These are phyloP conservation scores for Pterocarpus macrocarpus DNA, from an alignment of 306 rosid genomes.

Conservation along the genomic window DNA sequence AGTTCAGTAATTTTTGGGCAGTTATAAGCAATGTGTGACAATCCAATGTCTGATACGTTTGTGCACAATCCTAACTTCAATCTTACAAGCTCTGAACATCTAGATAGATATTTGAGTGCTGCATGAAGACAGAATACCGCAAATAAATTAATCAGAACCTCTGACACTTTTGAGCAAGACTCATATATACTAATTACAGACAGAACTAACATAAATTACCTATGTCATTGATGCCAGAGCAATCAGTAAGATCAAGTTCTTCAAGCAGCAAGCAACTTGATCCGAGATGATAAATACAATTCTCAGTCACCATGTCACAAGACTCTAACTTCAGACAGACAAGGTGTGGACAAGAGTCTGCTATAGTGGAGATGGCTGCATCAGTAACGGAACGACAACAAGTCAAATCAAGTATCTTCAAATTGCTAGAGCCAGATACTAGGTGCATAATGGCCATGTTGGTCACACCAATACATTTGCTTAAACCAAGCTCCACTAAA, in stretches of 20 bases:
- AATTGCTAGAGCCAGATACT: conserved; percentile 59
- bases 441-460: conserved; percentile 61
- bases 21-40: conserved; percentile 65
- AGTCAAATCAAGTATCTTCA: conserved; percentile 69
- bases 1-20: conserved; percentile 66
- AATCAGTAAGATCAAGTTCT: conserved; percentile 81
- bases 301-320: conserved; percentile 66
- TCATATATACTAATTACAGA: background rate
- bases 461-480: conserved; percentile 73
- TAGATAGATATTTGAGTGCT: conserved; percentile 67
- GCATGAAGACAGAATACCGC: conserved; percentile 33
- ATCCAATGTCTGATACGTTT: conserved; percentile 72
- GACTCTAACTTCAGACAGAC: conserved; percentile 73
- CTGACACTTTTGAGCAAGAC: conserved; percentile 5
- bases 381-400: conserved; percentile 70
- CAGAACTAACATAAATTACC: conserved; percentile 47
- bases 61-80: conserved; percentile 77
- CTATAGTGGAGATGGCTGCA: conserved; percentile 59
- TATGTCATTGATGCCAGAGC: conserved; percentile 65
- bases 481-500: conserved; percentile 74
- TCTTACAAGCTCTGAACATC: conserved; percentile 59
- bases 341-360: conserved; percentile 61
- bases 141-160: conserved; percentile 24
- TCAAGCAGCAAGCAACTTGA: conserved; percentile 58
- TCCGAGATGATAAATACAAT: conserved; percentile 59